Evolutionary conservation across 163 green algal species (phyloP).

Genomic region (Coccomyxa subellipsoidea): DNA sequence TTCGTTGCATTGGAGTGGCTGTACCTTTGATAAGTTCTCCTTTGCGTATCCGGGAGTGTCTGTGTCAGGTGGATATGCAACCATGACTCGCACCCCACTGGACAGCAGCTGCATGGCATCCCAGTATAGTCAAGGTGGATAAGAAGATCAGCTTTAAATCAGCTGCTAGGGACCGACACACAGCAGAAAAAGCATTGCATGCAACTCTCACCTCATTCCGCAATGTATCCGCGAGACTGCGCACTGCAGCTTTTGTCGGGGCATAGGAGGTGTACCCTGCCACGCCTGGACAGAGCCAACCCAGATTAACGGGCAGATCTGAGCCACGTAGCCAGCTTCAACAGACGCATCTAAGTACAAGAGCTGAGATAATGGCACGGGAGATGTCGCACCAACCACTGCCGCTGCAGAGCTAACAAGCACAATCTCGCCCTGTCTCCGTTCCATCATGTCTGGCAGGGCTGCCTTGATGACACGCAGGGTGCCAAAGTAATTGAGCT

Average conservation of each 20-base stretch:
- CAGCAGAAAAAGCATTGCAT: neutral
- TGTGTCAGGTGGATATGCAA: slow-evolving; percentile 85
- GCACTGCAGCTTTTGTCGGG: slow-evolving; percentile 82
- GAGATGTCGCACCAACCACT: slow-evolving; percentile 43
- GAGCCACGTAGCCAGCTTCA: neutral
- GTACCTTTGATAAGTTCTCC: slow-evolving; percentile 72
- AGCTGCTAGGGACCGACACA: too few relatives aligned
- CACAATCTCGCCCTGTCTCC: slow-evolving; percentile 63
- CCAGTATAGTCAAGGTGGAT: too few relatives aligned
- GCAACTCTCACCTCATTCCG: slow-evolving; percentile 70
- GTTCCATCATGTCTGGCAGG: slow-evolving; percentile 69
- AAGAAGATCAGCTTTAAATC: too few relatives aligned
- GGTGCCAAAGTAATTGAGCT: slow-evolving; percentile 85
- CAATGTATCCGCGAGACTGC: slow-evolving; percentile 81
- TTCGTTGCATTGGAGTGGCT: too few relatives aligned
- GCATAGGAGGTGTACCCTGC: slow-evolving; percentile 75
- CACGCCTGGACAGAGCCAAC: slow-evolving; percentile 40
- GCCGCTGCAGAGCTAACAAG: slow-evolving; percentile 65
- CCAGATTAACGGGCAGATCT: too few relatives aligned
- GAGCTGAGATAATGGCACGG: too few relatives aligned
- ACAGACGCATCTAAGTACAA: neutral
- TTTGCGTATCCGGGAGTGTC: slow-evolving; percentile 75
- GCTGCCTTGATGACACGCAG: slow-evolving; percentile 60
- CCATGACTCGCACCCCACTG: slow-evolving; percentile 65
- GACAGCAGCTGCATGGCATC: slow-evolving; percentile 54